These are phyloP conservation scores for Hortaea werneckii DNA, from an alignment of 2,329 filamentous ascomycete species.

Conservation along the genomic window DNA sequence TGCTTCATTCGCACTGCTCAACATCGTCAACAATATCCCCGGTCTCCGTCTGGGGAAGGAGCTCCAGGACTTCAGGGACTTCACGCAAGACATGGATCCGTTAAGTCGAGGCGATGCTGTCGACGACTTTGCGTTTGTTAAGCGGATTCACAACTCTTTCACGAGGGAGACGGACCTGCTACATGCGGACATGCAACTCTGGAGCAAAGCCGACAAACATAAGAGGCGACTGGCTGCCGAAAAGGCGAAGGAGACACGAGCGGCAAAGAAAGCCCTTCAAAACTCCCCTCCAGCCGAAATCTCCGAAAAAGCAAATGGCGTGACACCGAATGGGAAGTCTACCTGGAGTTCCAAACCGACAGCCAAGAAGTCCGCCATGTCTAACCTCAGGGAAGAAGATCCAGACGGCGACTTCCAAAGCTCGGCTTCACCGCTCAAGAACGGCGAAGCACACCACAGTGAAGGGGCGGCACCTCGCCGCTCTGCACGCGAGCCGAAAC, in stretches of 20 bases:
- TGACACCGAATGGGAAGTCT: constrained; percentile 1
- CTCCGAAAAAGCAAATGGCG: constrained; percentile 2
- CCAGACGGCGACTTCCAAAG: background rate
- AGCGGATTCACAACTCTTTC: constrained; percentile 79
- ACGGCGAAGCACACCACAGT: background rate
- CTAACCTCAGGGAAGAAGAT: background rate
- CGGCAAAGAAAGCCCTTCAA: constrained; percentile 17
- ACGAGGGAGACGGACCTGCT: constrained; percentile 70
- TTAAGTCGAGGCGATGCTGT: constrained; percentile 67
- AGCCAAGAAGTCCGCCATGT: background rate
- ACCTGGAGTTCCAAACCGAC: constrained; percentile 1
- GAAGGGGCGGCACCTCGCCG: constrained; percentile 9
- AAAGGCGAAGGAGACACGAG: constrained; percentile 20
- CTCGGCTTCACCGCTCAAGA: background rate
- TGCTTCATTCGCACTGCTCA: constrained; percentile 83
- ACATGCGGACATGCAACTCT: constrained; percentile 55
- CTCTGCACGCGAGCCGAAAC: constrained; percentile 24
- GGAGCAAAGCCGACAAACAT: constrained; percentile 39
- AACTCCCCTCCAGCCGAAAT: background rate
- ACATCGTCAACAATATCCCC: constrained; percentile 79
- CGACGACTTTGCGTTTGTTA: constrained; percentile 64
- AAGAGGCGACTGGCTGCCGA: constrained; percentile 22
- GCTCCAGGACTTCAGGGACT: constrained; percentile 61
- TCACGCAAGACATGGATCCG: constrained; percentile 58
- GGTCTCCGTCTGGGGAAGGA: constrained; percentile 58